Evolutionary conservation across 75 land plant genomes (phyloP).

Genomic region (Larix kaempferi): DNA sequence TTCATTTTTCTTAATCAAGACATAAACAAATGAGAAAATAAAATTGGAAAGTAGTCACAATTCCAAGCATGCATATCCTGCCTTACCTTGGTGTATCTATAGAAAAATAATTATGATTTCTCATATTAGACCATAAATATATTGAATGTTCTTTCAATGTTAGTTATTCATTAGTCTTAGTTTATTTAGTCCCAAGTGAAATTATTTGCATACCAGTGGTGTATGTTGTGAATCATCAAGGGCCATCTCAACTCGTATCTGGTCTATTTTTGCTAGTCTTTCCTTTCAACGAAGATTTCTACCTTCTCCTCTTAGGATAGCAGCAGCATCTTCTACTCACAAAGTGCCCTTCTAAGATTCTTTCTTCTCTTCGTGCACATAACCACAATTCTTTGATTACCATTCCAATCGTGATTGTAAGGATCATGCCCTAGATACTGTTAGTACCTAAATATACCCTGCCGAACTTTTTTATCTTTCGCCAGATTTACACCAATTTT

Average conservation of each 20-base stretch:
- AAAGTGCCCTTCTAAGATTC: constrained; percentile 1
- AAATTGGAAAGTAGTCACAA: too few relatives aligned
- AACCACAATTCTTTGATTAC: neutral
- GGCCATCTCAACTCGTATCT: constrained; percentile 85
- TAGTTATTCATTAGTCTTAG: neutral
- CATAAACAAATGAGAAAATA: too few relatives aligned
- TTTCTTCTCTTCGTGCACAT: neutral
- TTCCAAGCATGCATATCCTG: too few relatives aligned
- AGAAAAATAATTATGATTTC: too few relatives aligned
- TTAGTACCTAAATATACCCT: too few relatives aligned
- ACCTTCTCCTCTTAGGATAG: constrained; percentile 81
- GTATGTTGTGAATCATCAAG: constrained; percentile 93
- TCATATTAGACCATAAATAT: neutral
- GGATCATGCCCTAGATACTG: too few relatives aligned
- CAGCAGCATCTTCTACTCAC: constrained; percentile 71
- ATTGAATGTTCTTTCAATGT: neutral
- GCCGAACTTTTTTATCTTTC: too few relatives aligned
- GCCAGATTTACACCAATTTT: too few relatives aligned
- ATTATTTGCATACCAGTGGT: constrained; percentile 49
- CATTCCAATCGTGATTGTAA: too few relatives aligned
- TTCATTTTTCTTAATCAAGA: too few relatives aligned
- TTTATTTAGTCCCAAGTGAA: neutral
- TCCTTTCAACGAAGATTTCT: constrained; percentile 83
- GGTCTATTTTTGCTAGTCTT: constrained; percentile 83
- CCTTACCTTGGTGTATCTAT: too few relatives aligned